Conservation (phyloP, 768 basidiomycete species). For the Mycena metata region DNA sequence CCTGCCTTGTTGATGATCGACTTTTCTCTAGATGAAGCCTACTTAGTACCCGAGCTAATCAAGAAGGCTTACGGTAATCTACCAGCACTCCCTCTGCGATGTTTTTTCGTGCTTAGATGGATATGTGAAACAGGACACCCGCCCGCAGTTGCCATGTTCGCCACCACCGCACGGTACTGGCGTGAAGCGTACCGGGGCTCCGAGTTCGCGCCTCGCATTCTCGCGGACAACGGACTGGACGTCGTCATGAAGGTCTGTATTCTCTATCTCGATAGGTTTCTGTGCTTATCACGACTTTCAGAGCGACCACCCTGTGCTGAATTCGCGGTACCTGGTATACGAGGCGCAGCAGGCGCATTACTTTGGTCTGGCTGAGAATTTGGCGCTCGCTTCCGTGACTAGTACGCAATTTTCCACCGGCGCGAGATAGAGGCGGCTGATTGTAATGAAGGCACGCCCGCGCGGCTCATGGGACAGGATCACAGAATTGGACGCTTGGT, state of each 20-base stretch:
- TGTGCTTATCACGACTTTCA: constrained; percentile 36
- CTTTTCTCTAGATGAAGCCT: constrained; percentile 69
- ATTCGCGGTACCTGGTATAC: constrained; percentile 75
- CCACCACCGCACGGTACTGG: constrained; percentile 67
- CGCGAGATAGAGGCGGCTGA: constrained; percentile 73
- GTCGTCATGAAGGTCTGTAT: constrained; percentile 80
- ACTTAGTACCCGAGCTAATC: constrained; percentile 80
- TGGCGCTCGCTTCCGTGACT: constrained; percentile 75
- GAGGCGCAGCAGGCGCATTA: constrained; percentile 81
- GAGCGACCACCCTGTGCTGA: constrained; percentile 71
- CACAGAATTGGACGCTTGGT: constrained; percentile 27
- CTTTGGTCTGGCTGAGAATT: constrained; percentile 69
- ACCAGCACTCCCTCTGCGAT: too few species aligned
- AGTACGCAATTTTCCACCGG: too few species aligned
- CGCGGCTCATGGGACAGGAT: neutral
- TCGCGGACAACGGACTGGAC: constrained; percentile 78
- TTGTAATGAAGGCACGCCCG: constrained; percentile 48
- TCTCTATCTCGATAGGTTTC: too few species aligned
- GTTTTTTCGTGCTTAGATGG: too few species aligned
- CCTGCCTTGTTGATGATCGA: neutral
- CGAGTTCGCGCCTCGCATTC: constrained; percentile 80
- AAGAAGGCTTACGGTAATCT: constrained; percentile 73
- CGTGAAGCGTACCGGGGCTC: constrained; percentile 79
- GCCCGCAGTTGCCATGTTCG: constrained; percentile 84
- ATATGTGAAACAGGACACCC: too few species aligned